Percentiles rank a stretch among this genome's conserved stretches.
phyloP scores from a whole-genome alignment of 148 eudicot species.

The Arbutus unedo region DNA sequence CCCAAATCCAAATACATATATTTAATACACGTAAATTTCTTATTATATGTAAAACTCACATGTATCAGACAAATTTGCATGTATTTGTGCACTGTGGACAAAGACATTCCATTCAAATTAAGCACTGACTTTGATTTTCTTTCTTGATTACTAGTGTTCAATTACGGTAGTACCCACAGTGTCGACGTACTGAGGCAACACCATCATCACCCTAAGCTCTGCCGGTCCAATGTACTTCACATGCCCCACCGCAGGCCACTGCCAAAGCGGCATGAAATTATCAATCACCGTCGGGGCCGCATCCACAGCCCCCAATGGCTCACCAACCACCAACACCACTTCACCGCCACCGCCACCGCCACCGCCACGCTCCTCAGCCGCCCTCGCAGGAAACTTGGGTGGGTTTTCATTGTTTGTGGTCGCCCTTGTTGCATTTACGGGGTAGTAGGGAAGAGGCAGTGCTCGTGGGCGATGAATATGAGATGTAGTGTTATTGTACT shows the following conservation, averaged over 20 bases:
- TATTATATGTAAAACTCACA: no score
- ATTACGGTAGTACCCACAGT: conserved; percentile 13
- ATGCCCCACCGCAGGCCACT: conserved; percentile 40
- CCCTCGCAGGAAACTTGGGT: not conserved
- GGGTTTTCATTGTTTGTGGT: conserved; percentile 19
- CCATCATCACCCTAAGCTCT: conserved; percentile 14
- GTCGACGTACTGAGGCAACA: conserved; percentile 29
- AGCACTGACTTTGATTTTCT: not conserved
- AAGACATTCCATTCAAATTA: not conserved
- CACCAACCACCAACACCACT: not conserved
- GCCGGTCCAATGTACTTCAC: conserved; percentile 41
- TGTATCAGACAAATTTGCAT: no score
- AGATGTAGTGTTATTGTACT: not conserved
- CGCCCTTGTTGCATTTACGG: conserved; percentile 19
- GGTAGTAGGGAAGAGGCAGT: conserved; percentile 50
- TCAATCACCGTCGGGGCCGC: conserved; percentile 27
- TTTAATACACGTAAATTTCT: no score
- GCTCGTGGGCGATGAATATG: conserved; percentile 13
- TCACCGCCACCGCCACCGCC: not conserved
- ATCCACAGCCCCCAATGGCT: not conserved
- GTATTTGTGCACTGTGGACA: no score
- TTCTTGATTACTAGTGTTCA: conserved; percentile 22
- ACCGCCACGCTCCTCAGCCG: not conserved
- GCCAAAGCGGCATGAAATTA: conserved; percentile 31
- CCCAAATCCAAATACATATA: no score